Evolutionary conservation across 345 rosid genomes (phyloP), one percentile per base, ranked within the genome.

Genomic region (Angophora floribunda): DNA sequence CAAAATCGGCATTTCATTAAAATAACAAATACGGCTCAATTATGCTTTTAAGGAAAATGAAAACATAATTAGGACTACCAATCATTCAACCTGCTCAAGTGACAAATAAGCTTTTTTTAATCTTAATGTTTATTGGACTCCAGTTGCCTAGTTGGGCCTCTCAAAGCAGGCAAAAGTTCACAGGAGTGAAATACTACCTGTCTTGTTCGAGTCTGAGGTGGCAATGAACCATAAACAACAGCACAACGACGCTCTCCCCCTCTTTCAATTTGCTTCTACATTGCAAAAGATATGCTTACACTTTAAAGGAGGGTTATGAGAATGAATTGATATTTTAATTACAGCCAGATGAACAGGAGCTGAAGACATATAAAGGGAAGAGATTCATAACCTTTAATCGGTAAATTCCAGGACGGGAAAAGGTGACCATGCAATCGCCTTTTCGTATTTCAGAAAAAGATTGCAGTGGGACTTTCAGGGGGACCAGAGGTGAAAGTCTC

Each of bases 151-250:
- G 30, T 75, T 75, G 49, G 49, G 5, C 84, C 50, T 87, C 91
- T 87, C 85, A 51, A 85, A 89, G 51, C 88, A 79, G 67, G 91
- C 55, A 79, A 88, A 87, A 86, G 89, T 90, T 85, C 67, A 85
- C 79, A 85, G 82, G 14, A 19, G 49, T 0, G 3, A 75, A 75
- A 75, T 75, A 75, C 26, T 91, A 97, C 99, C 99, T 97, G 99
- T 90, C 96, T 92, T 86, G 99, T 96, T 90, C 98, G 97, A 90
- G 99, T 97, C 92, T 95, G 97, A 36, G 98, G 96, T 89, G 98
- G 99, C 91, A 97, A 90, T 78, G 98, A 97, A 87, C 99, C 99
- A 89, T 97, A 97, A 88, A 97, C 99, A 86, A 97, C 96, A 89
- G 99, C 96, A 90, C 99, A 97, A 80, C 94, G 97, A 93, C 94